phyloP scores from a whole-genome alignment of 306 rosid genomes.

The Sphenostylis stenocarpa region DNA sequence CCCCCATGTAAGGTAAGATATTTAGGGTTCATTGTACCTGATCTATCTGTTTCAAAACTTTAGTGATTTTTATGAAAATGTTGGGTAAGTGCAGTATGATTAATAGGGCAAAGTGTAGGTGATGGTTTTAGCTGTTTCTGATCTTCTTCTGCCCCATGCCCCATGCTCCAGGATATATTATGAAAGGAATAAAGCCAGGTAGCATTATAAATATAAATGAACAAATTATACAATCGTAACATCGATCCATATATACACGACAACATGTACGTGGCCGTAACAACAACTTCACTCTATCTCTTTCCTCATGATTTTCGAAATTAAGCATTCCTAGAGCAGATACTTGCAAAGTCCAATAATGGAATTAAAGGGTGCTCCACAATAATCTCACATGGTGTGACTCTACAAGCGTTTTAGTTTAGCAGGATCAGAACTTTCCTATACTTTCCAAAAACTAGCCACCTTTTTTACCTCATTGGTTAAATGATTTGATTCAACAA shows the following conservation, averaged over 20 bases:
- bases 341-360: constrained; percentile 25
- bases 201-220: background rate
- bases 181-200: background rate
- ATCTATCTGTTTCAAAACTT: too few relatives aligned
- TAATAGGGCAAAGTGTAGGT: background rate
- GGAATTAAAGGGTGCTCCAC: constrained; percentile 37
- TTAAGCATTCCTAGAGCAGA: background rate
- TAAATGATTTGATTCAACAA: constrained; percentile 45
- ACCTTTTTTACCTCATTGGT: constrained; percentile 40
- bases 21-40: too few relatives aligned
- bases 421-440: constrained; percentile 43
- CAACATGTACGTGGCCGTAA: background rate
- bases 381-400: constrained; percentile 43
- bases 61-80: too few relatives aligned
- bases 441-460: constrained; percentile 31
- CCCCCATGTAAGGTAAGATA: too few relatives aligned
- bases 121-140: background rate
- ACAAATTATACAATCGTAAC: background rate
- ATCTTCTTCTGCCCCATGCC: background rate
- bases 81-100: too few relatives aligned
- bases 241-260: background rate
- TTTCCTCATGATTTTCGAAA: constrained; percentile 19
- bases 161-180: background rate
- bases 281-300: background rate
- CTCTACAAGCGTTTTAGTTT: constrained; percentile 39